Conservation (phyloP, 208 protist species). For the Kentomonas sorsogonicus region DNA sequence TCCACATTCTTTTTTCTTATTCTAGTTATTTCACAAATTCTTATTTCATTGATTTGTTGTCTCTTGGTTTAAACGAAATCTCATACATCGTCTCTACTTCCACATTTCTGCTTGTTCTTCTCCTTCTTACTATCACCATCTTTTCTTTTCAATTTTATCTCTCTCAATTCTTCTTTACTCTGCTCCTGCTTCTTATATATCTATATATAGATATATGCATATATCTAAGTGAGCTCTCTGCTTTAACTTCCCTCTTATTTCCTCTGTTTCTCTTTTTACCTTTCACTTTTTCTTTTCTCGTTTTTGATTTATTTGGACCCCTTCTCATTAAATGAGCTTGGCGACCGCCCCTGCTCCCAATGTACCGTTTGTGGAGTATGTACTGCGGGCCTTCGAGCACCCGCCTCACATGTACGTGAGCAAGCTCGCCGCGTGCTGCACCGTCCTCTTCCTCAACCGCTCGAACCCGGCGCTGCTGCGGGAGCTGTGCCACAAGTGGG, state of each 20-base stretch:
- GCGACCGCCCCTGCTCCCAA: conserved; percentile 3
- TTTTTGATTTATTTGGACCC: conserved; percentile 1
- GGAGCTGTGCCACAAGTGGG: conserved; percentile 68
- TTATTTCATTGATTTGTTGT: no score
- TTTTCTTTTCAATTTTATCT: conserved; percentile 15
- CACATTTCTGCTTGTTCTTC: no score
- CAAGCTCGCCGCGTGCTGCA: conserved; percentile 73
- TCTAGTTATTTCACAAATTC: neutral
- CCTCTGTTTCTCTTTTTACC: conserved; percentile 4
- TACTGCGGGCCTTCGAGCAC: conserved; percentile 68
- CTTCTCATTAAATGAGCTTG: neutral
- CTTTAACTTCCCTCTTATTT: conserved; percentile 3
- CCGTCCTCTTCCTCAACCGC: conserved; percentile 73
- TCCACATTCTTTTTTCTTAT: conserved; percentile 14
- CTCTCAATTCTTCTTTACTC: neutral
- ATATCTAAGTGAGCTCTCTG: conserved; percentile 5
- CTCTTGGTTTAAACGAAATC: no score
- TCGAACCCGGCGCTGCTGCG: conserved; percentile 62
- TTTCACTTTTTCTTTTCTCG: conserved; percentile 10
- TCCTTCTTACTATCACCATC: no score
- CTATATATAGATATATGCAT: conserved; percentile 4
- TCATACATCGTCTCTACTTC: no score
- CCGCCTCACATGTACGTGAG: conserved; percentile 80
- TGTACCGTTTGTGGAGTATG: conserved; percentile 79
- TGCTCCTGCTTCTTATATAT: conserved; percentile 13